Conservation (phyloP, 2,329 filamentous ascomycete genomes). For the Alternaria sp. region DNA sequence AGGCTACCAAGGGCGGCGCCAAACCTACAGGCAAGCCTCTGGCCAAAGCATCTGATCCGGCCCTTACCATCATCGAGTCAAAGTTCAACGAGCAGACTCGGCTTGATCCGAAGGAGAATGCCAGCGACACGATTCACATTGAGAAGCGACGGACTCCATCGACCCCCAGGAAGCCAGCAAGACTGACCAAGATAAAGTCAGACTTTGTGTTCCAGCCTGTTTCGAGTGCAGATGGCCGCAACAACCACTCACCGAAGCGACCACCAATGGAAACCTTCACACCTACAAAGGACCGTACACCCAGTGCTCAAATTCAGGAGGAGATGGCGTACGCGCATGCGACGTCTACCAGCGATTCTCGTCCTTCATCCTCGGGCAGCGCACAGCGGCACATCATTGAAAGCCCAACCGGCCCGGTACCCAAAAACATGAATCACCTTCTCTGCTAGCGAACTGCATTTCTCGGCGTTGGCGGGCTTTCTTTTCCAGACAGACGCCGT, state of each 20-base stretch:
- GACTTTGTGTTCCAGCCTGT: conserved; percentile 33
- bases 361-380: conserved; percentile 30
- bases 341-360: conserved; percentile 25
- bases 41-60: conserved; percentile 11
- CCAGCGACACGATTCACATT: conserved; percentile 16
- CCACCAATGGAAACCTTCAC: conserved; percentile 40
- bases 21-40: conserved; percentile 19
- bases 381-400: conserved; percentile 33
- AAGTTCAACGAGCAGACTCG: conserved; percentile 11
- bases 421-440: conserved; percentile 29
- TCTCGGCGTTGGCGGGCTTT: conserved; percentile 23
- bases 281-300: conserved; percentile 35
- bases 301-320: conserved; percentile 35
- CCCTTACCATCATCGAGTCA: conserved; percentile 10
- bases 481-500: conserved; percentile 3
- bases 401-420: conserved; percentile 28
- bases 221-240: conserved; percentile 37
- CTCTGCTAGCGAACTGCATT: conserved; percentile 32
- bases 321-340: conserved; percentile 19
- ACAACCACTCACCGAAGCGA: conserved; percentile 39
- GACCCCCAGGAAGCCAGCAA: conserved; percentile 23
- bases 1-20: conserved; percentile 32
- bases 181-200: conserved; percentile 33
- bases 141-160: conserved; percentile 18
- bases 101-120: conserved; percentile 19